These are phyloP conservation scores for Sanghuangporus baumii DNA, from an alignment of 1,284 basidiomycete genomes.

Conservation along the genomic window DNA sequence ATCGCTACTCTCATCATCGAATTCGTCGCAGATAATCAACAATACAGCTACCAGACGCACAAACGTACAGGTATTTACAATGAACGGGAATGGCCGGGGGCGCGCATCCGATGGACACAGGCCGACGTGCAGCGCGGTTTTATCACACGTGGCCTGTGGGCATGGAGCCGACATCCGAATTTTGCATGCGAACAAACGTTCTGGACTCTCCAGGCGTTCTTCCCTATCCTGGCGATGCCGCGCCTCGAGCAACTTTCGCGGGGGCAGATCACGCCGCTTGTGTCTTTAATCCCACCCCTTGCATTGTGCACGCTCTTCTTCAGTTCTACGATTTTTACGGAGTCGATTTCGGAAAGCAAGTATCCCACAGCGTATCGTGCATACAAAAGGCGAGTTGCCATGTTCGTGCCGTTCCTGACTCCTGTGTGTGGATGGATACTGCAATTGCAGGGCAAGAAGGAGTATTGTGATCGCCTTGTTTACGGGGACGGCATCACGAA, in stretches of 20 bases:
- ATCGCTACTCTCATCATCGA: conserved; percentile 62
- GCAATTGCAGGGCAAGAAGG: conserved; percentile 30
- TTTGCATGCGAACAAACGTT: conserved; percentile 86
- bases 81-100: conserved; percentile 58
- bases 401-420: conserved; percentile 66
- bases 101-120: conserved; percentile 56
- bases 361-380: conserved; percentile 69
- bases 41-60: conserved; percentile 78
- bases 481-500: conserved; percentile 31
- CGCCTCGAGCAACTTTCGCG: conserved; percentile 22
- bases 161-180: conserved; percentile 86
- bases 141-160: conserved; percentile 79
- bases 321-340: conserved; percentile 73
- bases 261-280: conserved; percentile 30
- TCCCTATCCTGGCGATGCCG: conserved; percentile 54
- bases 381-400: conserved; percentile 77
- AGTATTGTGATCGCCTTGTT: conserved; percentile 35
- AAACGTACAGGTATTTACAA: conserved; percentile 52
- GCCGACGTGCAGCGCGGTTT: conserved; percentile 79
- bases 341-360: conserved; percentile 72
- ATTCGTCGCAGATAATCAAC: conserved; percentile 87
- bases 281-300: conserved; percentile 46
- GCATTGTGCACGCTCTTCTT: conserved; percentile 66
- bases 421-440: conserved; percentile 35
- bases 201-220: conserved; percentile 70